Evolutionary conservation across 495 filamentous ascomycete genomes (phyloP).

Genomic region (Acidomyces sp.): DNA sequence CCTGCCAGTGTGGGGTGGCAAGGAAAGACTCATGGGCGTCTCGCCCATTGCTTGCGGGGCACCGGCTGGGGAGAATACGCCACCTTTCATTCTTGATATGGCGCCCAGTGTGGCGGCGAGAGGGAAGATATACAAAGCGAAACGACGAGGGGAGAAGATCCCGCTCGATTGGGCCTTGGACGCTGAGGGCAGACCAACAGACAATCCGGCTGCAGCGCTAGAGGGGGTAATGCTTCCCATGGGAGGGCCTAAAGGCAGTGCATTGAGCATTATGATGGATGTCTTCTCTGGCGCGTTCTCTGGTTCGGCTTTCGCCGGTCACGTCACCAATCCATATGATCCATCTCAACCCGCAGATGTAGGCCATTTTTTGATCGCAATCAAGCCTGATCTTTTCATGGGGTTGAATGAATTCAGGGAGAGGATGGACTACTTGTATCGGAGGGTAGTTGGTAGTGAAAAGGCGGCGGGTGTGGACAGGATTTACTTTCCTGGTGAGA

Average conservation of each 20-base stretch:
- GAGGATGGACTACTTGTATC: slow-evolving; percentile 58
- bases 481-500: slow-evolving; percentile 70
- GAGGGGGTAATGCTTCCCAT: slow-evolving; percentile 64
- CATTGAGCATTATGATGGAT: slow-evolving; percentile 69
- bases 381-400: slow-evolving; percentile 69
- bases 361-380: slow-evolving; percentile 61
- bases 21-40: slow-evolving; percentile 55
- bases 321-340: slow-evolving; percentile 62
- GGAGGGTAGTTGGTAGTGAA: slow-evolving; percentile 47
- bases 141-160: slow-evolving; percentile 58
- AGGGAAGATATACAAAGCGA: slow-evolving; percentile 65
- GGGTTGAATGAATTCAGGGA: slow-evolving; percentile 51
- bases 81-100: slow-evolving; percentile 65
- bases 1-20: slow-evolving; percentile 59
- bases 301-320: slow-evolving; percentile 57
- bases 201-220: slow-evolving; percentile 53
- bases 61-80: slow-evolving; percentile 39
- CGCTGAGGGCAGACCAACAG: slow-evolving; percentile 50
- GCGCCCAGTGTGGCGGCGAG: slow-evolving; percentile 59
- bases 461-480: slow-evolving; percentile 57
- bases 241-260: slow-evolving; percentile 65
- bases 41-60: slow-evolving; percentile 68
- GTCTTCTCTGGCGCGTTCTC: slow-evolving; percentile 66
- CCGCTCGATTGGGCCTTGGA: slow-evolving; percentile 64
- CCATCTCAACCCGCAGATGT: slow-evolving; percentile 53